Conservation (phyloP, 2,329 filamentous ascomycete genomes). For the Bipolaris sorokiniana region DNA sequence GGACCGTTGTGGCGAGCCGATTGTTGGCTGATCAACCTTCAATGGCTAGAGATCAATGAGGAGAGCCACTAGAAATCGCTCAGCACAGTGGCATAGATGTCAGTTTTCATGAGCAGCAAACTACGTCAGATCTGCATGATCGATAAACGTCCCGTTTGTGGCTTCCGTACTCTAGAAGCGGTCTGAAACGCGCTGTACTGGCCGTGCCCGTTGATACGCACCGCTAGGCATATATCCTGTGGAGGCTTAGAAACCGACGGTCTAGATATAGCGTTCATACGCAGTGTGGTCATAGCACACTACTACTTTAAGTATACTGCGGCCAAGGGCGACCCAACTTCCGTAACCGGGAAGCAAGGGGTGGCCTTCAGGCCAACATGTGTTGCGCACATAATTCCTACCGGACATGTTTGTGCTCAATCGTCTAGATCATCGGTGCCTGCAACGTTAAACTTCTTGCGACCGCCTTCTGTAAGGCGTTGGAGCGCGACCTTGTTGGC, state of each 20-base stretch:
- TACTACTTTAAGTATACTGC: constrained; percentile 39
- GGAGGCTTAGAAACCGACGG: constrained; percentile 32
- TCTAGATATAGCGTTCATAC: constrained; percentile 41
- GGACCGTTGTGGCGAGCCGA: constrained; percentile 43
- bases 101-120: constrained; percentile 45
- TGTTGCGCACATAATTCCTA: constrained; percentile 40
- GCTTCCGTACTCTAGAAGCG: constrained; percentile 34
- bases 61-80: constrained; percentile 44
- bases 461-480: constrained; percentile 80
- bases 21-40: constrained; percentile 39
- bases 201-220: constrained; percentile 45
- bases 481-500: constrained; percentile 89
- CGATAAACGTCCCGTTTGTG: constrained; percentile 43
- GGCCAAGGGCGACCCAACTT: constrained; percentile 40
- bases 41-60: constrained; percentile 49
- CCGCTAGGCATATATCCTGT: constrained; percentile 37
- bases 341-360: constrained; percentile 46
- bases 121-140: constrained; percentile 41
- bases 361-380: constrained; percentile 34
- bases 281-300: constrained; percentile 38
- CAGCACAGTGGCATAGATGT: constrained; percentile 44
- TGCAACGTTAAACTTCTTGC: constrained; percentile 88
- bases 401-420: constrained; percentile 40
- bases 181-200: constrained; percentile 42
- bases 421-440: constrained; percentile 64